Percentiles rank a stretch among this genome's conserved stretches.
Conservation (phyloP, 148 eudicot species). For the Salicornia ramosissima region DNA sequence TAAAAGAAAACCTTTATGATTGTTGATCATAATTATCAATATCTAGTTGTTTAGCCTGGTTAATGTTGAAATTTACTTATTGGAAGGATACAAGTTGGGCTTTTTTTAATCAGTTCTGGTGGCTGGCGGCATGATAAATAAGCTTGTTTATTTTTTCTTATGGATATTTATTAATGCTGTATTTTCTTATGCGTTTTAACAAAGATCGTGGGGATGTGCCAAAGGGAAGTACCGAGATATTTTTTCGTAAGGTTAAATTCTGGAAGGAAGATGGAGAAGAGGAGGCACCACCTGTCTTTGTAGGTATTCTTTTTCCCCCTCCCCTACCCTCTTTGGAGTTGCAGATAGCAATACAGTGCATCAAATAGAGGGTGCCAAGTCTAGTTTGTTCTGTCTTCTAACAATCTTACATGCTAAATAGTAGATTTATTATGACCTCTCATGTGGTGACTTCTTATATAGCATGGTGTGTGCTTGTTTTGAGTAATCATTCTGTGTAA, state of each 20-base stretch:
- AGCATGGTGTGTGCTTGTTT: background rate
- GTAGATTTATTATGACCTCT: background rate
- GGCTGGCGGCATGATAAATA: background rate
- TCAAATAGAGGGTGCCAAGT: background rate
- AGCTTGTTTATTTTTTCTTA: background rate
- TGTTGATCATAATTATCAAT: background rate
- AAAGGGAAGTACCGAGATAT: constrained; percentile 88
- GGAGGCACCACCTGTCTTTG: constrained; percentile 99
- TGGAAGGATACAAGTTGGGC: background rate
- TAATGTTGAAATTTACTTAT: background rate
- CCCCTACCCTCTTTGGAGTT: background rate
- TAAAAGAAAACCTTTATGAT: background rate
- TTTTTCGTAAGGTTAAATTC: constrained; percentile 94
- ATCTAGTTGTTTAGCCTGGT: background rate
- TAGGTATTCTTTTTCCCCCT: constrained; percentile 53
- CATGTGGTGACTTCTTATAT: background rate
- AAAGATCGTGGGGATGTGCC: constrained; percentile 94
- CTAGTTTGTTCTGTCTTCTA: background rate
- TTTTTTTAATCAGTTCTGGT: background rate
- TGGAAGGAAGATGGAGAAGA: constrained; percentile 98
- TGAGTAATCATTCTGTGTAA: background rate
- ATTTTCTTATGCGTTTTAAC: constrained; percentile 9
- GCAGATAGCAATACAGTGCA: background rate
- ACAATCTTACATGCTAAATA: background rate
- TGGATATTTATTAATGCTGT: background rate